These are phyloP conservation scores for Leishmania arabica DNA, from an alignment of 208 protist species.

Conservation along the genomic window DNA sequence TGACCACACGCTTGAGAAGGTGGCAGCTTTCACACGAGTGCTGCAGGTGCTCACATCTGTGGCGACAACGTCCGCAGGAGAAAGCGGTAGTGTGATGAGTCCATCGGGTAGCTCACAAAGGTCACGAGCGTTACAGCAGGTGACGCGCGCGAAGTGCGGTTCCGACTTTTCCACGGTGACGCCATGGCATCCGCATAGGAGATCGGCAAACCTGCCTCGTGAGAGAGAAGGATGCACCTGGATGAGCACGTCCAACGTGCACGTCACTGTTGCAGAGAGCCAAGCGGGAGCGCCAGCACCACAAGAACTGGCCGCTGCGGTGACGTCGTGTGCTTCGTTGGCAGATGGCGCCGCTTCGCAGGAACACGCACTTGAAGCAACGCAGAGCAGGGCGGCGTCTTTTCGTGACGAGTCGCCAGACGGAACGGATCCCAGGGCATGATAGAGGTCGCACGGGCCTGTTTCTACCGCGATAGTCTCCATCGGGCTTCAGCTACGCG, in stretches of 20 bases:
- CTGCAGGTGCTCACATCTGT: constrained; percentile 23
- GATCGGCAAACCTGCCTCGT: background rate
- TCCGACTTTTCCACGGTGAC: background rate
- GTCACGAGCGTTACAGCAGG: constrained; percentile 5
- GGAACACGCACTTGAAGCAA: background rate
- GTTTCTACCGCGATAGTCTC: constrained; percentile 2
- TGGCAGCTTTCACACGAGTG: background rate
- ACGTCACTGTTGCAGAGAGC: constrained; percentile 28
- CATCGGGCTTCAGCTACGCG: constrained; percentile 8
- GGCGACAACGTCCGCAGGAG: constrained; percentile 9
- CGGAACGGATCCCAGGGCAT: background rate
- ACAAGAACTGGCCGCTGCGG: background rate
- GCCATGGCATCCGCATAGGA: constrained; percentile 12
- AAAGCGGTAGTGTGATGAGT: constrained; percentile 5
- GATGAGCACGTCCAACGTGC: constrained; percentile 10
- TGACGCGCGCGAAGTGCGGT: constrained; percentile 12
- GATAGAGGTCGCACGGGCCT: constrained; percentile 17
- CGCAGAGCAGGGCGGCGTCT: constrained; percentile 2
- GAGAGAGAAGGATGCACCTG: constrained; percentile 9
- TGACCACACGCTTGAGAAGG: background rate
- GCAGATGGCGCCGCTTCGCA: constrained; percentile 1
- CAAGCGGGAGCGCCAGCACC: constrained; percentile 4
- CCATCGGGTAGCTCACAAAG: background rate
- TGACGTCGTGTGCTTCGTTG: background rate
- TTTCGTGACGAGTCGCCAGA: constrained; percentile 8